Base-by-base conservation (phyloP, 805 yeast genomes). In the Limtongozyma cylindracea region DNA sequence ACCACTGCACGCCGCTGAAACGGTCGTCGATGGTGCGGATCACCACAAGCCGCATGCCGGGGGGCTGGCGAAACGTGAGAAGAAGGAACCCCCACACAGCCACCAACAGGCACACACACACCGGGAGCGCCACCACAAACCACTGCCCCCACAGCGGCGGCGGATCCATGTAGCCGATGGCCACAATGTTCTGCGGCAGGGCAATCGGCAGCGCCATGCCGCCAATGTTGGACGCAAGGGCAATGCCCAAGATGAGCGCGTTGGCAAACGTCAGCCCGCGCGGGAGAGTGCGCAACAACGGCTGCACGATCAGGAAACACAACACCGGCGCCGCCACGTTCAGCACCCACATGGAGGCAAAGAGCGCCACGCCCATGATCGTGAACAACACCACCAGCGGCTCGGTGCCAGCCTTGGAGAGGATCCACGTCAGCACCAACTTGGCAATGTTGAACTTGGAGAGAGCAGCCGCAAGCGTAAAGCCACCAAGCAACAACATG, bases 161-260 rank as follows among this genome's bases (percentile, higher is more conserved):
- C 1, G 66, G 66, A 13, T 37, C 41, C 52, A 58, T 49, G 12
- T 61, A 49, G 16, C 58, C 61, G 25, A 58, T 54, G 11, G 65
- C 64, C 25, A 58, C 48, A 45, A 58, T 56, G 24, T 58, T 58
- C 31, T 58, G 66, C 3, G 66, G 66, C 8, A 61, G 55, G 1
- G 64, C 51, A 29, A 58, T 58, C 5, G 66, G 66, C 8, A 58
- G 49, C 1, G 62, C 56, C 62, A 58, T 56, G 19, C 66, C 66
- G 6, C 59, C 66, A 13, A 56, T 34, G 31, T 58, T 59, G 2
- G 62, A 53, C 1, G 61, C 61, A 18, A 58, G 43, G 0, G 64
- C 64, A 25, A 58, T 54, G 8, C 58, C 58, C 24, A 52, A 36
- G 19, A 52, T 48, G 19, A 52, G 39, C 1, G 58, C 55, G 20